Percentiles rank a stretch among this genome's conserved stretches.
These are phyloP conservation scores for Tulasnella calospora DNA, from an alignment of 768 basidiomycete species.

Conservation along the genomic window DNA sequence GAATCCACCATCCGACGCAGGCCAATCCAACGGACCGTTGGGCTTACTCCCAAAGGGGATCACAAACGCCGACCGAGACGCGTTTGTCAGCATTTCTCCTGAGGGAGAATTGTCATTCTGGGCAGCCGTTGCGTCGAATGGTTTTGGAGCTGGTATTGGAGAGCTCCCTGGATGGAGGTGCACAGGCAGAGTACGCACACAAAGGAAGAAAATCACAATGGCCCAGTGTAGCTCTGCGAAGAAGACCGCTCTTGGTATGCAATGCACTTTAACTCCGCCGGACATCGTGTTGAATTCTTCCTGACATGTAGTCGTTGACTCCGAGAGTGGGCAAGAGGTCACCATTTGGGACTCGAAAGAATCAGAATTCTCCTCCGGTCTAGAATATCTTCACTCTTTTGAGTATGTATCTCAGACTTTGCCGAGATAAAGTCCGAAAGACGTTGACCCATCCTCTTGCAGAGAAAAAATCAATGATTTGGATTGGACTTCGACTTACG, in stretches of 20 bases:
- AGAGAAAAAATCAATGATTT: slow-evolving; percentile 58
- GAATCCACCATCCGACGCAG: slow-evolving; percentile 40
- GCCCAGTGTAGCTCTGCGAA: slow-evolving; percentile 86
- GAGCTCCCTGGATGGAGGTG: slow-evolving; percentile 48
- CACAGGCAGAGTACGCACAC: slow-evolving; percentile 71
- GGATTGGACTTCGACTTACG: slow-evolving; percentile 84
- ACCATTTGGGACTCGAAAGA: slow-evolving; percentile 96
- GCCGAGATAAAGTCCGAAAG: neutral
- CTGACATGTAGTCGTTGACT: slow-evolving; percentile 52
- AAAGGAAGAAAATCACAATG: slow-evolving; percentile 56
- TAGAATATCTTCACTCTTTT: slow-evolving; percentile 66
- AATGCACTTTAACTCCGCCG: neutral
- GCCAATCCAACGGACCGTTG: neutral
- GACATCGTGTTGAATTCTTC: neutral
- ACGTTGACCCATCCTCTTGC: neutral
- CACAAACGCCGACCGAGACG: slow-evolving; percentile 51
- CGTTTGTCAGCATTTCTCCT: slow-evolving; percentile 70
- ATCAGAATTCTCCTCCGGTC: slow-evolving; percentile 86
- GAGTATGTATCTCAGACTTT: slow-evolving; percentile 41
- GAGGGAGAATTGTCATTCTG: slow-evolving; percentile 84
- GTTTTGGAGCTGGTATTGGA: slow-evolving; percentile 20
- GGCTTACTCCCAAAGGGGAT: slow-evolving; percentile 2
- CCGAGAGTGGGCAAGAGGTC: slow-evolving; percentile 63
- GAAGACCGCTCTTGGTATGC: slow-evolving; percentile 81
- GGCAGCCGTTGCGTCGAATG: slow-evolving; percentile 51